Evolutionary conservation across 495 filamentous ascomycete species (phyloP), one percentile per base, ranked within the genome.

Genomic region (Durotheca rogersii): DNA sequence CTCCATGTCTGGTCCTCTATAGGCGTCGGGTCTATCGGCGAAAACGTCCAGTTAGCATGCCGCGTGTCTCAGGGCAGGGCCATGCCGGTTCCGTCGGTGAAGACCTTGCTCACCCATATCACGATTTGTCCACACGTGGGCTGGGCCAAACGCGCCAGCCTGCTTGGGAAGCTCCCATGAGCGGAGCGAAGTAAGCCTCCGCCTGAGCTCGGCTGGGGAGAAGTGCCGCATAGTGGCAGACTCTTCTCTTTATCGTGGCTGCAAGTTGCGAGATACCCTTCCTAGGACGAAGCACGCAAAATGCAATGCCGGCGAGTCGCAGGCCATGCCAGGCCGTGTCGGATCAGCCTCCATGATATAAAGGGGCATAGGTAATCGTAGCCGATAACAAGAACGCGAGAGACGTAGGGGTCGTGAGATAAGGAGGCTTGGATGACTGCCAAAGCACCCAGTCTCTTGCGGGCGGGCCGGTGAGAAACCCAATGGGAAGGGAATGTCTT

Each of bases 121-220:
- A 11, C 47, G 44, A 31, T 75, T 78, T 18, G 69, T 75, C 74
- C 73, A 78, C 21, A 77, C 70, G 61, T 77, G 61, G 12, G 63
- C 57, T 7, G 74, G 75, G 10, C 75, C 74, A 14, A 79, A 60
- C 6, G 74, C 69, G 11, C 71, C 69, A 6, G 68, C 66, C 56
- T 75, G 70, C 58, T 77, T 79, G 10, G 74, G 75, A 34, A 77
- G 53, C 39, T 72, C 67, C 76, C 74, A 78, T 35, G 67, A 65
- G 41, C 62, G 59, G 15, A 72, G 47, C 41, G 70, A 67, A 31
- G 71, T 75, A 40, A 58, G 58, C 50, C 71, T 66, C 51, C 54
- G 56, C 32, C 61, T 67, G 32, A 72, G 35, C 23, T 67, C 46
- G 17, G 57, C 46, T 36, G 47, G 47, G 5, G 55, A 59, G 15